Evolutionary conservation across 108 stramenopile genomes (phyloP), one percentile per base, ranked within the genome.

Genomic region (Discostella stelligeroides): DNA sequence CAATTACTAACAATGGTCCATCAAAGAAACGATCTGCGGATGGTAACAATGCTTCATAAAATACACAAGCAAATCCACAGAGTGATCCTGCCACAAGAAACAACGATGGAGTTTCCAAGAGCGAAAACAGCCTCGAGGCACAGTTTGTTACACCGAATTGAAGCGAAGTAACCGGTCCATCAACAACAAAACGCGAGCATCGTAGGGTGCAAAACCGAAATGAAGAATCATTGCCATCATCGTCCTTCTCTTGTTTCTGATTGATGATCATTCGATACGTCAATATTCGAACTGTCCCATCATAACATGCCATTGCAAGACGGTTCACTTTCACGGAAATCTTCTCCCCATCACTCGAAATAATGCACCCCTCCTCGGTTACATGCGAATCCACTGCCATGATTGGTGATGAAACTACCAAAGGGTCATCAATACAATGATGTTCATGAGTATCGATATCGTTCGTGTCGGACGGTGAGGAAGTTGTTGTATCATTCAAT

Each of bases 1-100:
- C 79, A n/a, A 80, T 72, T 15, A 80, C 37, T 42, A 55, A 12
- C 41, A 80, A 2, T n/a, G 79, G 79, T 7, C 79, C 79, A 34
- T 73, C 55, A 54, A 80, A 80, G 27, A 18, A 61, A 29, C 25
- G 24, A 10, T 43, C 39, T 18, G 60, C 29, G 7, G 30, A 24
- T 15, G 68, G 62, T 15, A n/a, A 27, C n/a, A 20, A 6, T 12
- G 34, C 13, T 49, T 80, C 79, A 30, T 80, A 80, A 59, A 80
- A 80, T 29, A 80, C 25, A 60, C 71, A 80, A 23, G 79, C 79
- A 28, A 80, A 80, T 50, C 79, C 79, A 59, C 79, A 80, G 23
- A 80, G 63, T 0, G 79, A 80, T 11, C 79, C 79, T 1, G 62
- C 79, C n/a, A 80, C 66, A 0, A 80, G 67, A 46, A 80, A 73